A percentile compares a stretch with the other conserved stretches of the same genome.
phyloP scores from a whole-genome alignment of 441 rosid species.

The Croton laevigatus region DNA sequence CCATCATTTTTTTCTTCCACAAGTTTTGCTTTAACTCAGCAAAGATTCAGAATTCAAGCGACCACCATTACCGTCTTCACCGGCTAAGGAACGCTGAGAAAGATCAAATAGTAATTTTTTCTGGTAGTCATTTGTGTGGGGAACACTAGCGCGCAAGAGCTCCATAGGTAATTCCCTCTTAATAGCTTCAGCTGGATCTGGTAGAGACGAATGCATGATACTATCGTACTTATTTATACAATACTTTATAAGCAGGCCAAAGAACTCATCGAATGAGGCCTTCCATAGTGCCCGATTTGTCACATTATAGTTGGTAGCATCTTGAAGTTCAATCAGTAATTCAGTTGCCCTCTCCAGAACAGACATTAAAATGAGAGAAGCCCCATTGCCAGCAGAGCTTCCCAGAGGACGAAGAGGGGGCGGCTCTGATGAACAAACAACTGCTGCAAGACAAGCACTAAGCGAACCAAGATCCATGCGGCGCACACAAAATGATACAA shows the following conservation, averaged over 20 bases:
- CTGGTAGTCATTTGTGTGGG: constrained; percentile 77
- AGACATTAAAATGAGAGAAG: constrained; percentile 55
- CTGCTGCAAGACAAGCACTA: constrained; percentile 83
- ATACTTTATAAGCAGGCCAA: constrained; percentile 67
- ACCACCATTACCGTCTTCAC: constrained; percentile 41
- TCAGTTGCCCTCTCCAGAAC: constrained; percentile 72
- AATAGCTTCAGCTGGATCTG: constrained; percentile 71
- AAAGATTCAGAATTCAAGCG: constrained; percentile 22
- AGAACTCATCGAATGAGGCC: constrained; percentile 79
- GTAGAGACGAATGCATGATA: constrained; percentile 51
- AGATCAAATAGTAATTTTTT: constrained; percentile 71
- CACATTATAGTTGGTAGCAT: constrained; percentile 47
- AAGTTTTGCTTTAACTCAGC: constrained; percentile 20
- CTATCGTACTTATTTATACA: constrained; percentile 71
- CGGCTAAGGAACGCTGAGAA: constrained; percentile 69
- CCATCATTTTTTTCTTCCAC: not conserved
- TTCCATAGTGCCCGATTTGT: constrained; percentile 15
- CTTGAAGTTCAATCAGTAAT: constrained; percentile 47
- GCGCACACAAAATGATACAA: constrained; percentile 47
- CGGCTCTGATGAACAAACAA: constrained; percentile 80
- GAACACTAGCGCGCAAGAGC: constrained; percentile 69
- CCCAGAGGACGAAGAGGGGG: constrained; percentile 87
- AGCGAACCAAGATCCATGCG: constrained; percentile 77
- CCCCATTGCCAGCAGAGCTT: constrained; percentile 75
- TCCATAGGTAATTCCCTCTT: constrained; percentile 80